Percentiles rank a stretch among this genome's conserved stretches.
phyloP scores from a whole-genome alignment of 257 asterid genomes.

The Solanum appendiculatum region DNA sequence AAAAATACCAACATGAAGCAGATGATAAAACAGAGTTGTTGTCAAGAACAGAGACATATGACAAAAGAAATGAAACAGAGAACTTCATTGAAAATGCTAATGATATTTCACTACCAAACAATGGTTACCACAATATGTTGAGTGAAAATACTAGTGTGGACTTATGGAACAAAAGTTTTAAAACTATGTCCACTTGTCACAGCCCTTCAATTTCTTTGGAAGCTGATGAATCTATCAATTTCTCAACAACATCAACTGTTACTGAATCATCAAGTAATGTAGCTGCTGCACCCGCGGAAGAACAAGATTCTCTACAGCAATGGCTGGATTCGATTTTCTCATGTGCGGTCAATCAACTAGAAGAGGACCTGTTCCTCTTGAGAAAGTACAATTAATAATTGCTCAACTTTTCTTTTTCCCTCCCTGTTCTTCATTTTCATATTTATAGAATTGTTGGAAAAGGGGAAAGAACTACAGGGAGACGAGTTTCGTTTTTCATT shows the following conservation, averaged over 20 bases:
- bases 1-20: not conserved
- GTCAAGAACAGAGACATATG: not conserved
- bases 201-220: conserved; percentile 17
- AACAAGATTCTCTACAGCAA: conserved; percentile 12
- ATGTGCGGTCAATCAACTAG: conserved; percentile 31
- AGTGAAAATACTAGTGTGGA: conserved; percentile 11
- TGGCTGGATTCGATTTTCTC: conserved; percentile 38
- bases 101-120: not conserved
- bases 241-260: conserved; percentile 10
- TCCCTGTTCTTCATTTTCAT: not conserved
- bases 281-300: not conserved
- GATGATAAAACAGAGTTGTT: not conserved
- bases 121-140: conserved; percentile 3
- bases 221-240: conserved; percentile 18
- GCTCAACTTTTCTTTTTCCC: not conserved
- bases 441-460: not conserved
- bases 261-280: not conserved
- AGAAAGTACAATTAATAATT: not conserved
- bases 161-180: conserved; percentile 7
- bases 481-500: not conserved
- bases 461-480: not conserved
- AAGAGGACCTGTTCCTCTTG: conserved; percentile 12
- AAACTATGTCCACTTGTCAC: not conserved
- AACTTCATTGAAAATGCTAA: not conserved
- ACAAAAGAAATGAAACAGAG: not conserved